Percentiles rank a stretch among this genome's conserved stretches.
These are phyloP conservation scores for Hymenoscyphus infarciens DNA, from an alignment of 2,329 filamentous ascomycete genomes.

Conservation along the genomic window DNA sequence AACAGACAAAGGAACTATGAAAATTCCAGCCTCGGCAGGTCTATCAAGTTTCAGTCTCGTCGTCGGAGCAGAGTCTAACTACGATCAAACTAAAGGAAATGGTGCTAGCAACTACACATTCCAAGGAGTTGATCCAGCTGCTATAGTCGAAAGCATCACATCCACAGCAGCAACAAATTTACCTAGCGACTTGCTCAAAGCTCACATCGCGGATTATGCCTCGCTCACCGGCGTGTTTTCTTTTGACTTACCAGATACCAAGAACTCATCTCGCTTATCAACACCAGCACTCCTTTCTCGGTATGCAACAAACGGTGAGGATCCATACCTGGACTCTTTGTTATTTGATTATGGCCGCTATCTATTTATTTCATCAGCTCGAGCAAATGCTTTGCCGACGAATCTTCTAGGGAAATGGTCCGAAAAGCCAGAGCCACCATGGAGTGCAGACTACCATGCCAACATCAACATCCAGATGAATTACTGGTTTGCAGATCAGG, in stretches of 20 bases:
- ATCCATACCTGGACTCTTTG: conserved; percentile 51
- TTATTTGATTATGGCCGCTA: conserved; percentile 53
- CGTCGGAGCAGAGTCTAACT: conserved; percentile 46
- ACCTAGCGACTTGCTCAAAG: conserved; percentile 33
- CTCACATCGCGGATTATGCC: conserved; percentile 43
- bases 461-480: conserved; percentile 63
- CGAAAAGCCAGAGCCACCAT: conserved; percentile 42
- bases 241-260: conserved; percentile 44
- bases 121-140: conserved; percentile 44
- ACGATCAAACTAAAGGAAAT: conserved; percentile 48
- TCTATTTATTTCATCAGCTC: conserved; percentile 52
- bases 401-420: conserved; percentile 57
- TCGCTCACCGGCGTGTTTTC: conserved; percentile 40
- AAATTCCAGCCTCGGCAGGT: conserved; percentile 28
- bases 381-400: conserved; percentile 48
- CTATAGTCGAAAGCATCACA: conserved; percentile 37
- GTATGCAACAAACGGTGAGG: conserved; percentile 37
- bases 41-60: conserved; percentile 39
- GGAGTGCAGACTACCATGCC: conserved; percentile 54
- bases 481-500: conserved; percentile 53
- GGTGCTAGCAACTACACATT: conserved; percentile 44
- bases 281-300: conserved; percentile 38
- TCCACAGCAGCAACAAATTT: conserved; percentile 36
- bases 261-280: conserved; percentile 39
- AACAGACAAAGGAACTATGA: conserved; percentile 30